A percentile compares a stretch with the other conserved stretches of the same genome.
phyloP scores from a whole-genome alignment of 139 green algal genomes.

The Zygnema circumcarinatum region DNA sequence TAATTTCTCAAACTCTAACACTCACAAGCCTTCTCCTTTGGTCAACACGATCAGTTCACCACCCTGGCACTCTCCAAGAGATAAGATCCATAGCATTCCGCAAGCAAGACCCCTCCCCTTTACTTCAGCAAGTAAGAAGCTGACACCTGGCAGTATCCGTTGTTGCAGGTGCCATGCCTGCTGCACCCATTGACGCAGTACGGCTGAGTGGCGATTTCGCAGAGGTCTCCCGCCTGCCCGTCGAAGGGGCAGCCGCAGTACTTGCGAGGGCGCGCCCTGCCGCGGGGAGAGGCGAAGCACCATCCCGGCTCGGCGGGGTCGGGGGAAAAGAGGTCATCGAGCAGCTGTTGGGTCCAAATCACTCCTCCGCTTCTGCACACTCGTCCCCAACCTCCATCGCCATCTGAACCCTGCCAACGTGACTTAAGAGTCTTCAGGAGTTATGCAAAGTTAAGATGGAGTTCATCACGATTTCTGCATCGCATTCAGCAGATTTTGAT shows the following conservation, averaged over 20 bases:
- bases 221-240: background rate
- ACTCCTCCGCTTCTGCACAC: background rate
- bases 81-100: background rate
- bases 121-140: background rate
- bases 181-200: constrained; percentile 48
- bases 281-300: constrained; percentile 25
- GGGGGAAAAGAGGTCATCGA: constrained; percentile 14
- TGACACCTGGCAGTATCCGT: constrained; percentile 38
- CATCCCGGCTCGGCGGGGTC: constrained; percentile 25
- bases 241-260: constrained; percentile 22
- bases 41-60: background rate
- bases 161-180: constrained; percentile 16
- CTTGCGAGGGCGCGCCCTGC: background rate
- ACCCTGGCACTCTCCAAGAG: background rate
- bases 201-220: constrained; percentile 9
- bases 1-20: background rate
- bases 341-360: background rate
- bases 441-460: too few relatives aligned
- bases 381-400: background rate
- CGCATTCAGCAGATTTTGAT: too few relatives aligned
- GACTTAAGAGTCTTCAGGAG: too few relatives aligned
- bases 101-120: background rate
- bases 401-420: too few relatives aligned
- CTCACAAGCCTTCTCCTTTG: background rate
- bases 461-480: too few relatives aligned